Conservation (phyloP, 2,329 filamentous ascomycete genomes). For the Neoscytalidium dimidiatum region DNA sequence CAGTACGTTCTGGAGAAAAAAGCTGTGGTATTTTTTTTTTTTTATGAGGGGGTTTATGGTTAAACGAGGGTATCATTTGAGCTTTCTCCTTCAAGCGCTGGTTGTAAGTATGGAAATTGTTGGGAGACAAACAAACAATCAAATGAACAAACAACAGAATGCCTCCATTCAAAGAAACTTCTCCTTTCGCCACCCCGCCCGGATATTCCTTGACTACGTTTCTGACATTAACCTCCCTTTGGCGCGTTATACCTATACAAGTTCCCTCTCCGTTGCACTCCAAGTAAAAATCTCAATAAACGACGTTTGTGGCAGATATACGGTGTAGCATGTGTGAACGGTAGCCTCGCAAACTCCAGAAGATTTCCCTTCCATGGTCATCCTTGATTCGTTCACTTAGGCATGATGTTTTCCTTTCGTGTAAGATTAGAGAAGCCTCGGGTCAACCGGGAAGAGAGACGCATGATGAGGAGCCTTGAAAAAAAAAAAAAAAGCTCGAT, state of each 20-base stretch:
- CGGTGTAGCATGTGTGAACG: too few relatives aligned
- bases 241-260: constrained; percentile 5
- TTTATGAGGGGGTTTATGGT: neutral
- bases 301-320: neutral
- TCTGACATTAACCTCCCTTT: neutral
- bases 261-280: neutral
- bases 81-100: too few relatives aligned
- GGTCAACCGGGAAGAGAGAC: neutral
- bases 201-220: neutral
- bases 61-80: neutral
- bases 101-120: too few relatives aligned
- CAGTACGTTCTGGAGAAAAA: neutral
- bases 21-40: neutral
- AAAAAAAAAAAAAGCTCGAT: neutral
- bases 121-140: neutral
- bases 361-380: neutral
- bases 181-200: neutral
- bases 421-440: constrained; percentile 3
- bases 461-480: neutral
- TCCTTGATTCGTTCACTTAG: neutral
- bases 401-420: neutral
- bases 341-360: neutral
- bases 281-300: neutral
- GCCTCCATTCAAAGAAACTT: neutral
- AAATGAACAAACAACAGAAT: neutral